A percentile compares a stretch with the other conserved stretches of the same genome.
These are phyloP conservation scores for Phytopythium kandeliae DNA, from an alignment of 352 stramenopile species.

Conservation along the genomic window DNA sequence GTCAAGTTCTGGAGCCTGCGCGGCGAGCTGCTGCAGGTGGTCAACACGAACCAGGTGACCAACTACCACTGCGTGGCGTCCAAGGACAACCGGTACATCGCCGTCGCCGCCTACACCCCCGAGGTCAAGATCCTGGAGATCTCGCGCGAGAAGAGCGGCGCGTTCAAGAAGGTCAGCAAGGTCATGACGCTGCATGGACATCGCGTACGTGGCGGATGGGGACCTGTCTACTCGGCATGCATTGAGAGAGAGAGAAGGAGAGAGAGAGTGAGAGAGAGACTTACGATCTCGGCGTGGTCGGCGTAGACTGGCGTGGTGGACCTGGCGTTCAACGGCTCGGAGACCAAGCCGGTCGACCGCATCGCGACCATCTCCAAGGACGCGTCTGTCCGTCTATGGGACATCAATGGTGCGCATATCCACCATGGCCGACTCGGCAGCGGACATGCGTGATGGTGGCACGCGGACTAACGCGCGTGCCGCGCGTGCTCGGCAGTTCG, in stretches of 20 bases:
- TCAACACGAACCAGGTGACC: slow-evolving; percentile 76
- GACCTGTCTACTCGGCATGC: too few relatives aligned
- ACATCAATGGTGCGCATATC: slow-evolving; percentile 61
- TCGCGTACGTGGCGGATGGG: slow-evolving; percentile 38
- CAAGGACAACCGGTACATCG: slow-evolving; percentile 80
- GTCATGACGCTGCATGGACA: slow-evolving; percentile 80
- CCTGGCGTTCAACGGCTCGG: slow-evolving; percentile 70
- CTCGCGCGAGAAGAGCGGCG: slow-evolving; percentile 60
- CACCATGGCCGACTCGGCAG: too few relatives aligned
- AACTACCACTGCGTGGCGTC: slow-evolving; percentile 79
- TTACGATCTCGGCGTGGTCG: too few relatives aligned
- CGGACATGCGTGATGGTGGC: too few relatives aligned
- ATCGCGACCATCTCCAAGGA: slow-evolving; percentile 79
- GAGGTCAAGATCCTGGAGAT: slow-evolving; percentile 86
- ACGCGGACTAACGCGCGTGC: not conserved
- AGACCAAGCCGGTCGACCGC: slow-evolving; percentile 59
- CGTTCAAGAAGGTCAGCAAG: slow-evolving; percentile 81
- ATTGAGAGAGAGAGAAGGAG: too few relatives aligned
- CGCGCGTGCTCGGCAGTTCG: slow-evolving; percentile 31
- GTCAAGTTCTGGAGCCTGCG: slow-evolving; percentile 79
- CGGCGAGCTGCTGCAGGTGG: slow-evolving; percentile 59
- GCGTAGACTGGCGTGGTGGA: slow-evolving; percentile 71
- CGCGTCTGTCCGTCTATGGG: slow-evolving; percentile 65
- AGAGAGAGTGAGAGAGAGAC: too few relatives aligned
- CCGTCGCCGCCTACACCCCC: slow-evolving; percentile 72